Conservation (phyloP, 164 flowering plant genomes). For the Dillenia turbinata region DNA sequence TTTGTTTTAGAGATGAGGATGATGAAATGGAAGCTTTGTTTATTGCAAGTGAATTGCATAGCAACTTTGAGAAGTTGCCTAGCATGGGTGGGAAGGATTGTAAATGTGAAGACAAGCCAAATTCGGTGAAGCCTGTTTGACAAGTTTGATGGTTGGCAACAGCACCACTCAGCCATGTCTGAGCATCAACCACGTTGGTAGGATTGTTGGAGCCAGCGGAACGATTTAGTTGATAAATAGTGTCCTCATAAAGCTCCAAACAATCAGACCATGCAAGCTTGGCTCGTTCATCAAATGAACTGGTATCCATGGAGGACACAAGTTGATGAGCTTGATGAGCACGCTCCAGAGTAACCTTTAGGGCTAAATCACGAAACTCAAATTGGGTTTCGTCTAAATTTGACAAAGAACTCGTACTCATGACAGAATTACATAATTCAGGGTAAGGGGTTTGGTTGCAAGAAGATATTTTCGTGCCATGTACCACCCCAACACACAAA, state of each 20-base stretch:
- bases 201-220: conserved; percentile 20
- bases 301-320: conserved; percentile 32
- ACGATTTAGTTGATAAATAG: conserved; percentile 32
- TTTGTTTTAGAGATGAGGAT: conserved; percentile 4
- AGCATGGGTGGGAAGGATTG: conserved; percentile 20
- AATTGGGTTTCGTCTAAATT: conserved; percentile 11
- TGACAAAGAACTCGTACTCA: conserved; percentile 2
- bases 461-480: conserved; percentile 6
- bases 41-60: conserved; percentile 55
- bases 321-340: conserved; percentile 34
- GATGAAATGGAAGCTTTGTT: conserved; percentile 16
- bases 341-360: conserved; percentile 30
- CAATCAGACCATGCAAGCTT: conserved; percentile 27
- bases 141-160: conserved; percentile 56
- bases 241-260: conserved; percentile 49
- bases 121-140: conserved; percentile 47
- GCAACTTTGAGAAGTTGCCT: conserved; percentile 37
- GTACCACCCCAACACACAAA: no score
- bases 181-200: conserved; percentile 3
- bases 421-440: conserved; percentile 33
- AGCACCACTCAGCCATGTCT: conserved; percentile 61
- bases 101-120: conserved; percentile 23
- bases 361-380: conserved; percentile 28
- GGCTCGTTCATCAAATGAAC: conserved; percentile 12
- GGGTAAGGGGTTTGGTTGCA: conserved; percentile 69